A percentile compares a stretch with the other conserved stretches of the same genome.
phyloP scores from a whole-genome alignment of 2,329 filamentous ascomycete species.

The Diaporthe sp. region DNA sequence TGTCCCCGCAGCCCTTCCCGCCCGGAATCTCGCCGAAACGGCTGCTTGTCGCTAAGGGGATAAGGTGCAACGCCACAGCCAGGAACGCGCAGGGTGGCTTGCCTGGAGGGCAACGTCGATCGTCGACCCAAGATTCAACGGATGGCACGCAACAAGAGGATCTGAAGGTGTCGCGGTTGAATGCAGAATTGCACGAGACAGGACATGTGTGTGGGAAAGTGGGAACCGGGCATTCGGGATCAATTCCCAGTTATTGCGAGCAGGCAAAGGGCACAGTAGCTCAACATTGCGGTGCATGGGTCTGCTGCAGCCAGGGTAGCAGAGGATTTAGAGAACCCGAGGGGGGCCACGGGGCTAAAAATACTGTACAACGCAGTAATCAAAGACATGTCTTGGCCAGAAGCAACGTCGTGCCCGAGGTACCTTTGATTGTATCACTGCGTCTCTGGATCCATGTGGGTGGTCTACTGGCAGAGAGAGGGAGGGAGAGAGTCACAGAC shows the following conservation, averaged over 20 bases:
- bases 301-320: slow-evolving; percentile 24
- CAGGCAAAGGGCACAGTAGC: slow-evolving; percentile 17
- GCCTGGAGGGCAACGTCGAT: slow-evolving; percentile 1
- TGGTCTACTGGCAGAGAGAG: neutral
- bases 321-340: slow-evolving; percentile 21
- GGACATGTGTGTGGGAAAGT: neutral
- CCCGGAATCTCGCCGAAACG: slow-evolving; percentile 28
- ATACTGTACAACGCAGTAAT: slow-evolving; percentile 4
- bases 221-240: slow-evolving; percentile 21
- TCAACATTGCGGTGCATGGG: slow-evolving; percentile 15
- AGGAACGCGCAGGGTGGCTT: slow-evolving; percentile 29
- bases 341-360: neutral
- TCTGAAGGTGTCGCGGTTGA: neutral
- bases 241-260: neutral
- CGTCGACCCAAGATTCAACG: neutral
- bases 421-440: neutral
- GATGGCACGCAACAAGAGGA: neutral
- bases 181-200: neutral
- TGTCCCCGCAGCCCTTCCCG: neutral
- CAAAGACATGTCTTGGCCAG: slow-evolving; percentile 17
- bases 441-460: neutral
- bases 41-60: slow-evolving; percentile 19
- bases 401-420: slow-evolving; percentile 10
- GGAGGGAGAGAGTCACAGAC: neutral
- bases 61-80: slow-evolving; percentile 1